Evolutionary conservation across 208 protist species (phyloP).

Genomic region (Trypanosoma lewisi): DNA sequence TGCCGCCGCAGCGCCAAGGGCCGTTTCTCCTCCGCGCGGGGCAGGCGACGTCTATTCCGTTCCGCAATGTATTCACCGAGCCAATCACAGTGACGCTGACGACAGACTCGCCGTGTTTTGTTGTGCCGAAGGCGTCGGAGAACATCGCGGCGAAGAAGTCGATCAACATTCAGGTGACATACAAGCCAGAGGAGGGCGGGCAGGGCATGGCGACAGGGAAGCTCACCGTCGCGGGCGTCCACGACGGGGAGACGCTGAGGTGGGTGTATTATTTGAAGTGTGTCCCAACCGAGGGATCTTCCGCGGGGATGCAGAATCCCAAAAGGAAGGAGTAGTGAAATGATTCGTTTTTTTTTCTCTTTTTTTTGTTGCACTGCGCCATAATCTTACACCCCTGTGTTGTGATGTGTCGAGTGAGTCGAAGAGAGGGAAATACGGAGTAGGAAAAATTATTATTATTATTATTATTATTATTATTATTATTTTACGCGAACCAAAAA

Average conservation of each 20-base stretch:
- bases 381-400: too few relatives aligned
- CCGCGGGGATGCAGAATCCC: neutral
- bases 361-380: neutral
- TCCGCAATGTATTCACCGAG: conserved; percentile 94
- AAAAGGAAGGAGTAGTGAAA: neutral
- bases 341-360: neutral
- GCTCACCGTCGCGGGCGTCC: conserved; percentile 47
- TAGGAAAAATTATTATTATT: too few relatives aligned
- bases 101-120: conserved; percentile 86
- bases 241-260: conserved; percentile 42
- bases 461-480: too few relatives aligned
- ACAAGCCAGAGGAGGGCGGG: conserved; percentile 49
- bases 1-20: conserved; percentile 91
- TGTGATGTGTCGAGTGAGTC: too few relatives aligned
- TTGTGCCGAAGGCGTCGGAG: conserved; percentile 78
- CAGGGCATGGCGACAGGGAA: conserved; percentile 29
- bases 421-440: too few relatives aligned
- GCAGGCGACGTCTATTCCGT: conserved; percentile 69
- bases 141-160: conserved; percentile 81
- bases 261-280: conserved; percentile 90
- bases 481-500: too few relatives aligned
- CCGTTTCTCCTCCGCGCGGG: conserved; percentile 77
- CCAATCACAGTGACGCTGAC: conserved; percentile 68
- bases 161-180: conserved; percentile 67
- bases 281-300: neutral